Evolutionary conservation across 192 early-diverging fungal species (phyloP), one percentile per base, ranked within the genome.

Genomic region (Entomortierella beljakovae): DNA sequence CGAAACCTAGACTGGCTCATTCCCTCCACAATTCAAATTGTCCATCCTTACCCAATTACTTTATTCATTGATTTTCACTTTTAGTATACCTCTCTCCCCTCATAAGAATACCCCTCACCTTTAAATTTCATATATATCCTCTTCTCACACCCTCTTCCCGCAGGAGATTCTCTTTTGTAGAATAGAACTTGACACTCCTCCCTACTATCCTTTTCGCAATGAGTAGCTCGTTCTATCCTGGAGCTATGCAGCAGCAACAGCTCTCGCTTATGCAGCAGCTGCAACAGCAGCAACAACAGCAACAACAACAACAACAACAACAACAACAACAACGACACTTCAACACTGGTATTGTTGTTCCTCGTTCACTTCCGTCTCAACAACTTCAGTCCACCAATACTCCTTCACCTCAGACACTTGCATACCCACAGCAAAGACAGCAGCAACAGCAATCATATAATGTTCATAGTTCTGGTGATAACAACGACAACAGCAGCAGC

Each of bases 251-350:
- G 28, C 67, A 69, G 15, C 60, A 71, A 42, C 70, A 74, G 25
- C 62, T 73, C 3, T 55, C 62, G 22, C 71, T 73, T 26, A 53
- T 58, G 33, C 70, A 72, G 61, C 58, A 64, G 32, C 70, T 64
- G 32, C 61, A 72, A 28, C 54, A 66, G n/a, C 67, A 69, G 6
- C 57, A 51, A n/a, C 66, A 55, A 9, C 61, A 65, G 26, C 71
- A 58, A 20, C 61, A 53, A 10, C 62, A 48, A 37, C 46, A 51
- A 34, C 46, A 46, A 51, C 48, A 52, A 29, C 51, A 66, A 11
- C 53, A 66, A 50, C 57, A 61, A 25, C 58, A 61, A 11, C 35
- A 53, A 18, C 48, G 28, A 28, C 53, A 57, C 1, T 55, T 65
- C 52, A 54, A 50, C 5, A 7, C 64, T 20, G 64, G 37, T 26